Percentiles rank a stretch among this genome's conserved stretches.
phyloP scores from a whole-genome alignment of 192 early-diverging fungal genomes.

The Haplosporangium gracile region DNA sequence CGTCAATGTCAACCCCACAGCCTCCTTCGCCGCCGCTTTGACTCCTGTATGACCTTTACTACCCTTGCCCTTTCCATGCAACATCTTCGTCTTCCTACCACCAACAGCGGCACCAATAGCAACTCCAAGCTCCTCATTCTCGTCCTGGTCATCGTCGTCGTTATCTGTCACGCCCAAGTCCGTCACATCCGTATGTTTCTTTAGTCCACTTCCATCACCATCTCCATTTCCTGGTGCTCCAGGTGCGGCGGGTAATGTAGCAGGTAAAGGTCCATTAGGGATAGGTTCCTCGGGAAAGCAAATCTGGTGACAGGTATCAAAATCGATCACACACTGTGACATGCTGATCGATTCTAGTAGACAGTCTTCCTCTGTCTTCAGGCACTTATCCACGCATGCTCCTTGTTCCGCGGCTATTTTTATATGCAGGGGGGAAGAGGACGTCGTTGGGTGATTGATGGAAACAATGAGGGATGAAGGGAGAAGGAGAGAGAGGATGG shows the following conservation, averaged over 20 bases:
- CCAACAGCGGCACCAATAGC: background rate
- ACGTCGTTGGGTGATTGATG: background rate
- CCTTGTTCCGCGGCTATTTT: slow-evolving; percentile 16
- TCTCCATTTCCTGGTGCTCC: background rate
- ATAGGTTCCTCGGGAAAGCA: slow-evolving; percentile 12
- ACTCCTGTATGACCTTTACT: background rate
- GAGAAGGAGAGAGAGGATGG: background rate
- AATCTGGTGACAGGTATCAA: slow-evolving; percentile 6
- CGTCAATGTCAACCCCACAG: background rate
- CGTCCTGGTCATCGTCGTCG: background rate
- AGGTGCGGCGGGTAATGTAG: background rate
- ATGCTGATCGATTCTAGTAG: slow-evolving; percentile 26
- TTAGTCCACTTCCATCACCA: background rate
- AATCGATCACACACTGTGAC: slow-evolving; percentile 7
- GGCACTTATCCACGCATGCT: slow-evolving; percentile 8
- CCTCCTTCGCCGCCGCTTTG: background rate
- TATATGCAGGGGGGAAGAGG: background rate
- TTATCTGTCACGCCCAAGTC: background rate
- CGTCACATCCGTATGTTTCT: slow-evolving; percentile 21
- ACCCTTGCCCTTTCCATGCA: background rate
- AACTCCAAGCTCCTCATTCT: background rate
- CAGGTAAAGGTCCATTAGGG: background rate
- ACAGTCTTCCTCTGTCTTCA: slow-evolving; percentile 22
- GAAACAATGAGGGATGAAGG: background rate
- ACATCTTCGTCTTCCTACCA: background rate